A percentile compares a stretch with the other conserved stretches of the same genome.
These are phyloP conservation scores for Malassezia cuniculi DNA, from an alignment of 1,284 basidiomycete genomes.

Conservation along the genomic window DNA sequence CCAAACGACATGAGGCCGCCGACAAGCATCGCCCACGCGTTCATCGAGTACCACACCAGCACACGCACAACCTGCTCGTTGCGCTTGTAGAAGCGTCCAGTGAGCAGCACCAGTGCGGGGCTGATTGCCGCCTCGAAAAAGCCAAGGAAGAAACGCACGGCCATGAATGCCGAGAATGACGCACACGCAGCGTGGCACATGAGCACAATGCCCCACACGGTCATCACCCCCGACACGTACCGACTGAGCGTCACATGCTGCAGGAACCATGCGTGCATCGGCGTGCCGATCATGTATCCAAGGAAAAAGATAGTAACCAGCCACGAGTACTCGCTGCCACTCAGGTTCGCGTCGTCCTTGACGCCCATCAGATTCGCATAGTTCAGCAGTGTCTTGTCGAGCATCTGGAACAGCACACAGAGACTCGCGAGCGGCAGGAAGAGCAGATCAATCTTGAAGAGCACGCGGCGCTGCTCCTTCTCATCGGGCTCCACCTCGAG, in stretches of 20 bases:
- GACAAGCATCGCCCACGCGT: slow-evolving; percentile 29
- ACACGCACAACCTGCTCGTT: slow-evolving; percentile 23
- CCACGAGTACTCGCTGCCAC: slow-evolving; percentile 32
- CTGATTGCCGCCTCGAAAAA: slow-evolving; percentile 26
- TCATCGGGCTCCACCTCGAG: too few species aligned
- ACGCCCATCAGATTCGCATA: slow-evolving; percentile 32
- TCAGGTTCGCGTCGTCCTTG: slow-evolving; percentile 24
- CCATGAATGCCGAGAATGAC: slow-evolving; percentile 26
- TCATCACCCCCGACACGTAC: too few species aligned
- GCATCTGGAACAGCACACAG: slow-evolving; percentile 25
- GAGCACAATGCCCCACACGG: slow-evolving; percentile 4
- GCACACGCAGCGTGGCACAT: slow-evolving; percentile 24
- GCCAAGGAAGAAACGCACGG: slow-evolving; percentile 32
- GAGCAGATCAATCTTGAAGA: slow-evolving; percentile 33
- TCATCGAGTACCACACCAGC: slow-evolving; percentile 24
- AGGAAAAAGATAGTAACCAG: slow-evolving; percentile 10
- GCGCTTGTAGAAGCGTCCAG: slow-evolving; percentile 24
- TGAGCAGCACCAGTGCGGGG: slow-evolving; percentile 23
- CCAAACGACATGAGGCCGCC: slow-evolving; percentile 27
- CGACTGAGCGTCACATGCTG: too few species aligned
- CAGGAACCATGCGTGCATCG: too few species aligned
- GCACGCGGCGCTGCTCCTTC: slow-evolving; percentile 21
- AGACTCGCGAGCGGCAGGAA: slow-evolving; percentile 35
- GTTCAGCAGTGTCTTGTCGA: slow-evolving; percentile 32
- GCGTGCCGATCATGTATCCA: too few species aligned